These are phyloP conservation scores for Claviceps maximensis DNA, from an alignment of 2,329 filamentous ascomycete species.

Conservation along the genomic window DNA sequence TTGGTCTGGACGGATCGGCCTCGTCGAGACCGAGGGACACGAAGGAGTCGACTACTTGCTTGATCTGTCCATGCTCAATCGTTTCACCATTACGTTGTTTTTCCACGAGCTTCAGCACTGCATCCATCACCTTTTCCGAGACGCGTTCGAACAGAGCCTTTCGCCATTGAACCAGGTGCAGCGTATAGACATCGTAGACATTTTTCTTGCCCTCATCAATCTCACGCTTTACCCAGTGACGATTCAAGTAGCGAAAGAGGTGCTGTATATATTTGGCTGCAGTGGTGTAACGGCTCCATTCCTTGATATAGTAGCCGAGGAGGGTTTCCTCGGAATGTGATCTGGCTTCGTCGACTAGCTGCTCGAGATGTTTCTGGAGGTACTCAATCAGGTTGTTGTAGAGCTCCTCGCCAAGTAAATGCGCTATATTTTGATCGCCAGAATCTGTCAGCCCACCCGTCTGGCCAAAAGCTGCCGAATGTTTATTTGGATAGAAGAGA, in stretches of 20 bases:
- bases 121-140: slow-evolving; percentile 81
- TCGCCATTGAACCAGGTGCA: slow-evolving; percentile 93
- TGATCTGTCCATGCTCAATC: slow-evolving; percentile 93
- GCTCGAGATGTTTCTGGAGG: slow-evolving; percentile 62
- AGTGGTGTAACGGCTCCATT: slow-evolving; percentile 92
- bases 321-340: slow-evolving; percentile 81
- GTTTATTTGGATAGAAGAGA: neutral
- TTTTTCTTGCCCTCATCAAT: slow-evolving; percentile 99
- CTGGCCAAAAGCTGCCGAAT: neutral
- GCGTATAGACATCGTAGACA: slow-evolving; percentile 93
- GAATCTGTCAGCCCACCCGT: neutral
- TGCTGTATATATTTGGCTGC: slow-evolving; percentile 97
- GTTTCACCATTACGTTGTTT: slow-evolving; percentile 96
- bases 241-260: slow-evolving; percentile 87
- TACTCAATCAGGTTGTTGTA: slow-evolving; percentile 87
- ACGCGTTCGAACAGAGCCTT: slow-evolving; percentile 78
- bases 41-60: slow-evolving; percentile 92
- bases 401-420: slow-evolving; percentile 88
- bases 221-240: slow-evolving; percentile 97
- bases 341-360: slow-evolving; percentile 58
- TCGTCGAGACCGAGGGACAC: slow-evolving; percentile 92
- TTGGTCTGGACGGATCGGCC: slow-evolving; percentile 82
- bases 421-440: slow-evolving; percentile 41
- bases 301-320: slow-evolving; percentile 83
- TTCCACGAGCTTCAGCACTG: slow-evolving; percentile 88